Base-by-base conservation (phyloP, 2,329 filamentous ascomycete genomes). In the Fusarium coffeatum region DNA sequence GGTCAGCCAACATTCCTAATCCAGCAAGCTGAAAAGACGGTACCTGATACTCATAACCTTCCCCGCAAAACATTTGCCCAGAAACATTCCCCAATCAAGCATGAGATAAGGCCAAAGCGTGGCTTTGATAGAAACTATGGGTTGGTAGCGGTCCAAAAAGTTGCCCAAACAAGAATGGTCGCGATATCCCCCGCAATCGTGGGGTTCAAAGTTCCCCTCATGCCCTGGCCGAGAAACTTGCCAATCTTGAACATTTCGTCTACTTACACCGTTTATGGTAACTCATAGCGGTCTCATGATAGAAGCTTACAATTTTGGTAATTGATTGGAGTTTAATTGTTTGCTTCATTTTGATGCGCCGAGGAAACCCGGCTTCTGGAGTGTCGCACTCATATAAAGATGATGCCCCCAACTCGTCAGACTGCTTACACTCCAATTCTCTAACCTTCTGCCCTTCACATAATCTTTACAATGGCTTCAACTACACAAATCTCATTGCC, bases 401-500 rank as follows among this genome's bases (percentile, higher is more conserved):
- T 23, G 20, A 50, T 46, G 20, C n/a, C 55, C 61, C 63, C 27
- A 20, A 23, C 20, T 15, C 23, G n/a, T 28, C 28, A 45, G 37
- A 40, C 18, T 58, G 22, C 27, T n/a, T 30, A 34, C n/a, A 16
- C 18, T 7, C 20, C 48, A 41, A 23, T 37, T 15, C 15, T 8
- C 37, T 16, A 49, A 27, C 22, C 8, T 18, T 41, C n/a, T 6
- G 10, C 3, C 2, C 4, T 6, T 51, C 18, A 16, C 2, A 27
- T 49, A 42, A 42, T 25, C 1, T 40, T 53, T 15, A 23, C 8
- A 27, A 71, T 72, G 70, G 50, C 67, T 22, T 72, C 71, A 27
- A 50, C 68, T 32, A 64, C 64, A 6, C 47, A 65, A 34, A 68
- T 74, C 27, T 59, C 68, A 8, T 49, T 74, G 57, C 75, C 75